Base-by-base conservation (phyloP, 2,329 filamentous ascomycete species). In the Trichophyton schoenleinii region DNA sequence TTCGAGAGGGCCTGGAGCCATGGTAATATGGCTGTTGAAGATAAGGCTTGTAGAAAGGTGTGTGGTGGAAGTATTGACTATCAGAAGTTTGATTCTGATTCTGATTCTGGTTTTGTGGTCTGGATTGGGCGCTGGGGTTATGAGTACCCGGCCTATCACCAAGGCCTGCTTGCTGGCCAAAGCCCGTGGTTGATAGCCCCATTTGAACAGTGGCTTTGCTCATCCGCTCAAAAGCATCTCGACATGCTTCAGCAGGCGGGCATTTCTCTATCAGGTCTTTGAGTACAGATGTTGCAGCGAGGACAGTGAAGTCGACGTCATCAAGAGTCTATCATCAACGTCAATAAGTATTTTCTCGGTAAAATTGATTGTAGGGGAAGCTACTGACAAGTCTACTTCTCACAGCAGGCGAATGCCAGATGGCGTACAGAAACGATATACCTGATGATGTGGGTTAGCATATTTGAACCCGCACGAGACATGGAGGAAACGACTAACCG, bases 251-350 rank as follows among this genome's bases (percentile, higher is more conserved):
- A 36, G 92, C 92, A 0, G 92, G 92, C 0, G 92, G 91, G 67
- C 94, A 97, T 72, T 96, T 96, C 66, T 95, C 89, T 66, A 95
- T 91, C 64, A 97, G 80, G 70, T 96, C 94, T 3, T 85, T 87
- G 49, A 97, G 85, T 7, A 97, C 91, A 1, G 92, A 96, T 57
- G 90, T 96, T 22, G 91, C 92, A 7, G 91, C 90, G 57, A 96
- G 80, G 7, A 97, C 89, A 0, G 92, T 97, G 68, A 96, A 96
- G 71, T 97, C 92, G n/a, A 97, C 91, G 71, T 97, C 92, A 69
- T 97, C 91, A 77, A 96, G 87, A 6, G 87, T 89, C 80, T 81
- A 64, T 13, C 13, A 55, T 20, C 15, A n/a, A 38, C 6, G 25
- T 55, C 34, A 55, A 31, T 31, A 34, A 18, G 6, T 36, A 7